Evolutionary conservation across 169 alveolate genomes (phyloP).

Genomic region (Theileria sp.): DNA sequence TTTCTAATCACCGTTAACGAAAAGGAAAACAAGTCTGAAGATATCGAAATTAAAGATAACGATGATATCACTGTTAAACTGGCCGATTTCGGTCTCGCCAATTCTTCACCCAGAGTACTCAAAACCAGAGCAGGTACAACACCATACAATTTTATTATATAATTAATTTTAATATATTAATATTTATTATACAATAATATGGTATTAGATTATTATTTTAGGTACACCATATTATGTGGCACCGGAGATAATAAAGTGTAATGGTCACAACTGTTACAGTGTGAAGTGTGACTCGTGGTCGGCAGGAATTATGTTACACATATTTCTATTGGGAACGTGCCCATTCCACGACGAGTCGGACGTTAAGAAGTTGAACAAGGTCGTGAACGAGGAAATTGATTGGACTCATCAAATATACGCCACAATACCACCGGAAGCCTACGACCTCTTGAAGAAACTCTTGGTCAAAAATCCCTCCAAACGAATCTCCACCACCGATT

Average conservation of each 20-base stretch:
- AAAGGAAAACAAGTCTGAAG: slow-evolving; percentile 44
- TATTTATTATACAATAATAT: not conserved
- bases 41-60: slow-evolving; percentile 81
- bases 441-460: slow-evolving; percentile 85
- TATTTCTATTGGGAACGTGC: slow-evolving; percentile 83
- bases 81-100: slow-evolving; percentile 76
- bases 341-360: slow-evolving; percentile 82
- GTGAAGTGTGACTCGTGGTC: slow-evolving; percentile 90
- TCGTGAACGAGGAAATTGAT: slow-evolving; percentile 70
- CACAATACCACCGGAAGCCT: slow-evolving; percentile 85
- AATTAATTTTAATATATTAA: too few relatives aligned
- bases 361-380: slow-evolving; percentile 73
- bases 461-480: slow-evolving; percentile 82
- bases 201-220: not conserved
- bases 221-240: slow-evolving; percentile 81
- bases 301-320: slow-evolving; percentile 80
- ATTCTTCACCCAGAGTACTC: slow-evolving; percentile 58
- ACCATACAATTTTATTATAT: not conserved
- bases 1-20: slow-evolving; percentile 64
- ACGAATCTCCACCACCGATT: slow-evolving; percentile 87
- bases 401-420: slow-evolving; percentile 49
- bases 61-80: slow-evolving; percentile 37
- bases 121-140: slow-evolving; percentile 56
- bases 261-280: slow-evolving; percentile 68
- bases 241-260: slow-evolving; percentile 77